These are phyloP conservation scores for Papiliotrema nemorosa DNA, from an alignment of 1,284 basidiomycete species.

Conservation along the genomic window DNA sequence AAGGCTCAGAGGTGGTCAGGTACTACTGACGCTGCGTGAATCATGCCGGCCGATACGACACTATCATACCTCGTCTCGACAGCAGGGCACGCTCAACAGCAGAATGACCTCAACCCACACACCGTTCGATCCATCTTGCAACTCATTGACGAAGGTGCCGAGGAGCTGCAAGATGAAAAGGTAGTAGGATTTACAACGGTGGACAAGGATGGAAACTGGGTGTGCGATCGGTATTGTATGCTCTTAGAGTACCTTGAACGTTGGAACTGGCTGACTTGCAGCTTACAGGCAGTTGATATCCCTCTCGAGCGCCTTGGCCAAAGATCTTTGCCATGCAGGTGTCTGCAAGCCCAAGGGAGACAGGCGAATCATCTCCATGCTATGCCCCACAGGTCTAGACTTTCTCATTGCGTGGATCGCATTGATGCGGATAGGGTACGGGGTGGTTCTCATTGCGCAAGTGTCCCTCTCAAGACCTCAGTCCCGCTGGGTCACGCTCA, in stretches of 20 bases:
- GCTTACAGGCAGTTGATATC: constrained; percentile 16
- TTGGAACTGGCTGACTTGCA: neutral
- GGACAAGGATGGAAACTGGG: constrained; percentile 7
- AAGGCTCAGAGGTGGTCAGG: too few relatives aligned
- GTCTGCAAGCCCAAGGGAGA: constrained; percentile 5
- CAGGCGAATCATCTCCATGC: constrained; percentile 29
- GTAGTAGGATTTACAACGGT: constrained; percentile 45
- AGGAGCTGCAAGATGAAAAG: constrained; percentile 31
- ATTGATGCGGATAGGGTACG: constrained; percentile 45
- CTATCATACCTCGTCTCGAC: constrained; percentile 44
- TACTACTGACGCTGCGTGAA: too few relatives aligned
- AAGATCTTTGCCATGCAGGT: constrained; percentile 5
- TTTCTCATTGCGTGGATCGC: constrained; percentile 47
- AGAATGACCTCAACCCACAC: constrained; percentile 39
- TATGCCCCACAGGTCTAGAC: constrained; percentile 48
- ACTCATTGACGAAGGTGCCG: constrained; percentile 42
- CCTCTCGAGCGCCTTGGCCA: constrained; percentile 8
- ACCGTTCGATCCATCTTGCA: constrained; percentile 39
- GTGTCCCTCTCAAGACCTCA: constrained; percentile 5
- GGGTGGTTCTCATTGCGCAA: constrained; percentile 49
- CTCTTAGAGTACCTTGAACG: neutral
- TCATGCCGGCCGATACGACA: constrained; percentile 22
- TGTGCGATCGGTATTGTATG: constrained; percentile 36
- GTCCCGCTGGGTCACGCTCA: neutral
- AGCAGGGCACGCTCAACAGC: constrained; percentile 34